A percentile compares a stretch with the other conserved stretches of the same genome.
These are phyloP conservation scores for Alternaria dauci DNA, from an alignment of 2,329 filamentous ascomycete genomes.

Conservation along the genomic window DNA sequence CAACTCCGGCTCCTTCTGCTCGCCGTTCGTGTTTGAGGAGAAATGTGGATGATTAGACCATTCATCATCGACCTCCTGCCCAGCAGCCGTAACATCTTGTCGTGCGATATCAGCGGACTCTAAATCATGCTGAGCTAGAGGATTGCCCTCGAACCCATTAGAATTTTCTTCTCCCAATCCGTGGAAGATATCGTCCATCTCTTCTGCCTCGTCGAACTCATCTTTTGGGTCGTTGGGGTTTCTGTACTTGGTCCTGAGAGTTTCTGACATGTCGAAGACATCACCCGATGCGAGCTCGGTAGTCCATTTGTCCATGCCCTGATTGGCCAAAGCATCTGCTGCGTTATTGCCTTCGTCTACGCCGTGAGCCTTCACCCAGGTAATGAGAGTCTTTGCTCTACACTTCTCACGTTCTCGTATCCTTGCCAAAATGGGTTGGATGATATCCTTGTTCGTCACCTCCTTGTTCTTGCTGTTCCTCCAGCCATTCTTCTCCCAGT, in stretches of 20 bases:
- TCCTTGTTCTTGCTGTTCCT: conserved; percentile 71
- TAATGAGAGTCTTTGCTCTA: conserved; percentile 70
- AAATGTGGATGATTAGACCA: not conserved
- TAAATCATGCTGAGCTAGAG: not conserved
- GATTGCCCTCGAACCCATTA: not conserved
- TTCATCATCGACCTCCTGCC: not conserved
- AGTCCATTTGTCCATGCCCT: conserved; percentile 13
- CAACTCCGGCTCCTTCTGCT: not conserved
- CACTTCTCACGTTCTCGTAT: conserved; percentile 71
- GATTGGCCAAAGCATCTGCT: conserved; percentile 67
- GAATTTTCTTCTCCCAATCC: not conserved
- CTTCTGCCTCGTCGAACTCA: not conserved
- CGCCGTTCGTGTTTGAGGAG: not conserved
- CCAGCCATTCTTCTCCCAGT: conserved; percentile 83
- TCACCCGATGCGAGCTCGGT: conserved; percentile 2
- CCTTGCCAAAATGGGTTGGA: conserved; percentile 73
- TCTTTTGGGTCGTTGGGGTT: not conserved
- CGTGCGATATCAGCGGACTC: not conserved
- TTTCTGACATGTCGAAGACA: conserved; percentile 13
- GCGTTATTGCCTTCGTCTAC: conserved; percentile 76
- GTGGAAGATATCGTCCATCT: not conserved
- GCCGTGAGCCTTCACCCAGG: conserved; percentile 90
- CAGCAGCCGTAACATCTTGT: not conserved
- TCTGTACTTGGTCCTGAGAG: conserved; percentile 9
- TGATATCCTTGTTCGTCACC: conserved; percentile 87